Evolutionary conservation across 331 rosid species (phyloP), one percentile per base, ranked within the genome.

Genomic region (Rhamnella rubrinervis): DNA sequence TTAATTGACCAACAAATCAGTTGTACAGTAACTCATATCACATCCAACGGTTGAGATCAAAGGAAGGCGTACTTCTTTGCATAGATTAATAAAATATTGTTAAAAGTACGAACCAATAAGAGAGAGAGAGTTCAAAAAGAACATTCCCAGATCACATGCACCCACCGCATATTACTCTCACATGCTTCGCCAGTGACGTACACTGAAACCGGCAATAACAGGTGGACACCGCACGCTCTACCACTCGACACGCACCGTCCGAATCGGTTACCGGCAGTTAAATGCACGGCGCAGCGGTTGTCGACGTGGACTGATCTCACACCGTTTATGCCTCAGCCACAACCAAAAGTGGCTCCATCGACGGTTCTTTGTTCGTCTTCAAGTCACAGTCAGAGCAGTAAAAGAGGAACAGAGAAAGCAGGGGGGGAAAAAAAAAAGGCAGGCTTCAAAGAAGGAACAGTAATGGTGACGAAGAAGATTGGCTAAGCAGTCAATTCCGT

Each of bases 171-270:
- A 53, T 59, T 47, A 68, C 81, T 47, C 65, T 5, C 40, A 4
- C 21, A 53, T 37, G 39, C 59, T 40, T 40, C 46, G 0, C 44
- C 61, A 59, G 26, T 18, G 23, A 21, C 61, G 44, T 18, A 16
- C 40, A 58, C 55, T 49, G 23, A 68, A 66, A 71, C 74, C 81
- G 78, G 67, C 85, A 64, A 20, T 19, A 57, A 44, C 85, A 68
- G 82, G 78, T 77, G 28, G 67, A 46, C 79, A 70, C 49, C 66
- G 68, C 75, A 67, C 57, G 20, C 75, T 28, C 55, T n/a, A 35
- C 55, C 75, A 39, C 71, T 71, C 47, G 58, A 79, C 83, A 81
- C 64, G 80, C 80, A 81, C 90, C 83, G 68, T 69, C 77, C 68
- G 52, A 64, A 59, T 77, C 65, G 80, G 67, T 63, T 10, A 65